A percentile compares a stretch with the other conserved stretches of the same genome.
Evolutionary conservation across 1,284 basidiomycete species (phyloP).

Genomic region (Mrakiaceae sp.): DNA sequence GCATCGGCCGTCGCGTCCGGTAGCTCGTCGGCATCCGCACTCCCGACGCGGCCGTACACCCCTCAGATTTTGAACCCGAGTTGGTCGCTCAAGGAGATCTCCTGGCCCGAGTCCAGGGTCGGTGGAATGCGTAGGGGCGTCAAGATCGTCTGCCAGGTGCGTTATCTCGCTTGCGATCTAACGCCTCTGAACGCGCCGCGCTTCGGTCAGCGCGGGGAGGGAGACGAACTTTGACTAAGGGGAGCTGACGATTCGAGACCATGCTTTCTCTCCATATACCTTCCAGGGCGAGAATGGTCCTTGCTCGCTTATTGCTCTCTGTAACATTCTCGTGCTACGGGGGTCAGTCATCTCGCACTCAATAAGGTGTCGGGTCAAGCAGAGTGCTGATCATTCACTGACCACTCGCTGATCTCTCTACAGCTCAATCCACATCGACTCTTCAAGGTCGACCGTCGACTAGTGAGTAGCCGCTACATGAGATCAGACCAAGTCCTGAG

Average conservation of each 20-base stretch:
- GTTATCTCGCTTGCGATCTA: constrained; percentile 34
- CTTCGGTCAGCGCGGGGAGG: too few species aligned
- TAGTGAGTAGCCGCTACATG: not conserved
- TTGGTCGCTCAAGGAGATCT: constrained; percentile 65
- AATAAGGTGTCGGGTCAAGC: too few species aligned
- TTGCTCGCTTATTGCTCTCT: constrained; percentile 71
- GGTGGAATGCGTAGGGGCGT: constrained; percentile 23
- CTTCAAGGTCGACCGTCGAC: not conserved
- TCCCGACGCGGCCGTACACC: too few species aligned
- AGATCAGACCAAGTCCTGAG: too few species aligned
- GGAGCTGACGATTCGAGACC: not conserved
- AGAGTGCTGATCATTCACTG: too few species aligned
- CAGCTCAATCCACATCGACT: constrained; percentile 49
- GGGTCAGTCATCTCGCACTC: constrained; percentile 31
- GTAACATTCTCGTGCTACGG: constrained; percentile 68
- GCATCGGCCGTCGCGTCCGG: too few species aligned
- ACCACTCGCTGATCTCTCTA: too few species aligned
- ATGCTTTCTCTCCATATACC: not conserved
- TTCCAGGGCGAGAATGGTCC: constrained; percentile 46
- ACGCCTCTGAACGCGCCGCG: not conserved
- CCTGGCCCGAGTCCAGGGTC: constrained; percentile 28
- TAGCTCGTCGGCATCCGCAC: too few species aligned
- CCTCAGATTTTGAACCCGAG: too few species aligned
- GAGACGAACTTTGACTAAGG: too few species aligned
- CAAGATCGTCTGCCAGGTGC: constrained; percentile 55